Base-by-base conservation (phyloP, 2,329 filamentous ascomycete genomes). In the Cadophora sp. region DNA sequence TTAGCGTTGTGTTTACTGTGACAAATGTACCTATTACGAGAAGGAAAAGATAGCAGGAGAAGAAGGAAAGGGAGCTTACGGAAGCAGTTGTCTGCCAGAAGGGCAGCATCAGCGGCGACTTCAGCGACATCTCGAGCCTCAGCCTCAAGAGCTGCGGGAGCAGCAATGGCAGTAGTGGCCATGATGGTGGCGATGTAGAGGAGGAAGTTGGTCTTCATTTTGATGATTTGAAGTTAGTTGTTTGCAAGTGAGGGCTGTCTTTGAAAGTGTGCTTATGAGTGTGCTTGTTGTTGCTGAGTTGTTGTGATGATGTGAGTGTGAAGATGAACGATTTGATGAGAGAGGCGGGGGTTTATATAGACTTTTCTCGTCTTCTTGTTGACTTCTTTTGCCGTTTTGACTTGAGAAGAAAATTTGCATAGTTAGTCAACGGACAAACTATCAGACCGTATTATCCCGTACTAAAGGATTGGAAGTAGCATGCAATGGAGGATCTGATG, bases 121-220 rank as follows among this genome's bases (percentile, higher is more conserved):
- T 34, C 53, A 8, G 53, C 53, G 9, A 37, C 53, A 58, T 58
- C 53, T 58, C 53, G 51, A 34, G 59, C 27, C 40, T 19, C 26
- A 16, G 37, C 16, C 7, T 62, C 60, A 14, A 62, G 14, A 22
- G 43, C 27, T 22, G 24, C 29, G 3, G 60, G 60, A 24, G 60
- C 60, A 27, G 60, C 60, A n/a, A 62, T 43, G 40, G 29, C 60
- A 22, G 48, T 62, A 26, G 60, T 22, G 27, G 43, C 43, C 60
- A 48, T 50, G 43, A 50, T 24, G 43, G 60, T 24, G 14, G 60
- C 29, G 40, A 51, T 29, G 27, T 48, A 46, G n/a, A 62, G 11
- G 19, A 62, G 43, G 43, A 62, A 48, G 60, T 51, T 62, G 60
- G 60, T 62, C 60, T 62, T 62, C 60, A 62, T 62, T 62, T 48